Base-by-base conservation (phyloP, 805 yeast genomes). In the Candida awuae region DNA sequence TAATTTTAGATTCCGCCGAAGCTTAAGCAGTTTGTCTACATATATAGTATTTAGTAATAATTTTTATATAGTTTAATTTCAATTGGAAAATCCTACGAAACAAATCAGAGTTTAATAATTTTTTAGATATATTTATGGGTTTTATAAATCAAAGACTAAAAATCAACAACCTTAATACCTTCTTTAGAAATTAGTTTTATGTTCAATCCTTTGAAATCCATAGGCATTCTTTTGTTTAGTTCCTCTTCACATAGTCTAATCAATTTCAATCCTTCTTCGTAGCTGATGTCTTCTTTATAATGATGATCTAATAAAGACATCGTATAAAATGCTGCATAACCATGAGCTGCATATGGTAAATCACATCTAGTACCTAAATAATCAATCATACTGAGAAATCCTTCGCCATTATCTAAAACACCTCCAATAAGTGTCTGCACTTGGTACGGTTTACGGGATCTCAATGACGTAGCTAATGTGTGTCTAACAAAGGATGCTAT, bases 281-380 rank as follows among this genome's bases (percentile, higher is more conserved):
- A 61, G 6, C 73, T 66, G 78, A 88, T 74, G 51, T 79, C 88
- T 31, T 77, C 70, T 57, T 80, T 73, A 64, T 88, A 87, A 63
- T 87, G 95, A 51, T 81, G 87, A 66, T 92, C 98, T 49, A 92
- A 70, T 47, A 90, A 66, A 2, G 97, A 84, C 61, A 86, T 73
- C 23, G 95, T 79, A 61, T 92, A 92, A 63, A 90, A 92, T 2
- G 94, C 95, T n/a, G 97, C 95, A 56, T 92, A 92, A 10, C 98
- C 98, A 59, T 92, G 98, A 2, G 97, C 97, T 14, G 94, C 95
- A 57, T 92, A 92, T 13, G 98, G 97, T 43, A 92, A 69, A 44
- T 80, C 85, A 13, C 80, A 94, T 49, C 80, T 77, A 3, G 98
- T 84, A 7, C 98, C 98, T 48, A 92, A 66, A 60, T 92, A 92